These are phyloP conservation scores for Striga asiatica DNA, from an alignment of 257 asterid genomes.

Conservation along the genomic window DNA sequence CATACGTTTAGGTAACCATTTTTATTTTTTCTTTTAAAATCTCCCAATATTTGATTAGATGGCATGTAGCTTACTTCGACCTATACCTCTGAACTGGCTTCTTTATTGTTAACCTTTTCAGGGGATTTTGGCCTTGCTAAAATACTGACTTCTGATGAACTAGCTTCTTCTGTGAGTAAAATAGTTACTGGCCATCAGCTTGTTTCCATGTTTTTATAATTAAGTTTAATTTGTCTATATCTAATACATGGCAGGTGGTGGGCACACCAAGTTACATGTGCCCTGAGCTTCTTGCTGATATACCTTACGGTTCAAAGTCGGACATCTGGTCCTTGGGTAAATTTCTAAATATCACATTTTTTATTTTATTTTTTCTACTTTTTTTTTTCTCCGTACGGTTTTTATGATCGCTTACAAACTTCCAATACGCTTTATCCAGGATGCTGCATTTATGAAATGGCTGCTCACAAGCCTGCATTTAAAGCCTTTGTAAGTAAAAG, in stretches of 20 bases:
- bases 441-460: slow-evolving; percentile 90
- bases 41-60: too few species aligned
- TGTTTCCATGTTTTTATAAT: neutral
- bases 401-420: slow-evolving; percentile 7
- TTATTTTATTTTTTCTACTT: neutral
- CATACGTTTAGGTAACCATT: slow-evolving; percentile 73
- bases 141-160: slow-evolving; percentile 80
- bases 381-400: neutral
- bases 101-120: slow-evolving; percentile 25
- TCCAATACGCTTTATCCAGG: slow-evolving; percentile 33
- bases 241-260: slow-evolving; percentile 55
- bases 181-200: slow-evolving; percentile 5
- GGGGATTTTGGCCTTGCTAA: slow-evolving; percentile 99
- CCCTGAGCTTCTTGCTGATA: slow-evolving; percentile 98
- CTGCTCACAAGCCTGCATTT: slow-evolving; percentile 77
- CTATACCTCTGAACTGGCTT: neutral
- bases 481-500: slow-evolving; percentile 82
- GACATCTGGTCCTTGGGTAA: slow-evolving; percentile 98
- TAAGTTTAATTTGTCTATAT: neutral
- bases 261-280: slow-evolving; percentile 99
- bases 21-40: neutral
- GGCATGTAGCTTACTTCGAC: neutral
- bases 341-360: slow-evolving; percentile 8
- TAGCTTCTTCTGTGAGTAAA: slow-evolving; percentile 88
- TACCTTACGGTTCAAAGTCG: slow-evolving; percentile 96